These are phyloP conservation scores for Cercospora sojina DNA, from an alignment of 2,329 filamentous ascomycete genomes.

Conservation along the genomic window DNA sequence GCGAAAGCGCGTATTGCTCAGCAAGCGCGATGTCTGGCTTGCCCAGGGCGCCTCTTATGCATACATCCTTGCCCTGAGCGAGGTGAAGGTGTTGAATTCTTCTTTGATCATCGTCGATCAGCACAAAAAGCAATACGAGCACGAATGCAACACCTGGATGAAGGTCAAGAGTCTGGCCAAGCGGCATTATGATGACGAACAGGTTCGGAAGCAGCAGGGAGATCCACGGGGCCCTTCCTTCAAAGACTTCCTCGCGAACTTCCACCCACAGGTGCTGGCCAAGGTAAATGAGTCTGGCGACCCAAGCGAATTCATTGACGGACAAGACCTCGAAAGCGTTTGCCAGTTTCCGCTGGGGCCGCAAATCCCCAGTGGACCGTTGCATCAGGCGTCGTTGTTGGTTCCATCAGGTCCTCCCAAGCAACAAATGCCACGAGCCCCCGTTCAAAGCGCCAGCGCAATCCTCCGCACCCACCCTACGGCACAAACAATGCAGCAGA, in stretches of 20 bases:
- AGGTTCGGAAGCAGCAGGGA: neutral
- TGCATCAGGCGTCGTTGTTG: neutral
- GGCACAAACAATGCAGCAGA: neutral
- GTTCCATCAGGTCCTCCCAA: neutral
- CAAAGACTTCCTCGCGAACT: neutral
- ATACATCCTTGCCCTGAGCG: neutral
- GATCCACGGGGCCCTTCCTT: neutral
- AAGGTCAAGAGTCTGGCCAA: conserved; percentile 6
- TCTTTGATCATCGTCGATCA: neutral
- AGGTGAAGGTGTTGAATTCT: neutral
- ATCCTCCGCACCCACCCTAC: neutral
- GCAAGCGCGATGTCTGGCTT: neutral
- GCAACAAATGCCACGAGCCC: neutral
- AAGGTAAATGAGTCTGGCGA: neutral
- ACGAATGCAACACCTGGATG: neutral
- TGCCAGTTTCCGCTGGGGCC: neutral
- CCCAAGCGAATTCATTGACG: neutral
- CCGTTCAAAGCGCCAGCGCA: neutral
- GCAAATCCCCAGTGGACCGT: neutral
- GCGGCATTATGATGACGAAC: neutral
- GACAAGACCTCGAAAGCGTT: neutral
- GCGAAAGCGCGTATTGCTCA: neutral
- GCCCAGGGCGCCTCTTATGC: neutral
- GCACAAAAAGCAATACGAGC: neutral
- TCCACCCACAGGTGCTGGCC: conserved; percentile 3